Evolutionary conservation across 805 yeast genomes (phyloP).

Genomic region (Barnettozyma californica): DNA sequence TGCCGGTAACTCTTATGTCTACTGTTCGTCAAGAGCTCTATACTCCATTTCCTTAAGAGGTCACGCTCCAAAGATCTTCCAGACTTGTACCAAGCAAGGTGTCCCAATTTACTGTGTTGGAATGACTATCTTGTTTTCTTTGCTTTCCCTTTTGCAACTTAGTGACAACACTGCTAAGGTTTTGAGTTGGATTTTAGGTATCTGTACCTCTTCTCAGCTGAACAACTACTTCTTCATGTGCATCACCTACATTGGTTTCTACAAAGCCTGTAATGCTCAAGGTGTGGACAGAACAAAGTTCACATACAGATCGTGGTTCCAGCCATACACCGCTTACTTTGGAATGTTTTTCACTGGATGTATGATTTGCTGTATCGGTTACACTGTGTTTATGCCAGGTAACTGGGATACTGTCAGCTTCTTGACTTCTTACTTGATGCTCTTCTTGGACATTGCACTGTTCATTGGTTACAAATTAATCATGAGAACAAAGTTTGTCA

Average conservation of each 20-base stretch:
- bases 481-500: conserved; percentile 39
- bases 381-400: conserved; percentile 66
- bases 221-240: conserved; percentile 52
- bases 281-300: conserved; percentile 35
- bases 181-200: conserved; percentile 60
- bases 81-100: conserved; percentile 55
- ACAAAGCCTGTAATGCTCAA: conserved; percentile 53
- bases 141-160: conserved; percentile 57
- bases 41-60: conserved; percentile 48
- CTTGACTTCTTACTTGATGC: conserved; percentile 69
- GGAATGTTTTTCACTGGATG: conserved; percentile 39
- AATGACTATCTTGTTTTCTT: conserved; percentile 47
- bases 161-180: conserved; percentile 52
- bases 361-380: conserved; percentile 62
- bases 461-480: conserved; percentile 45
- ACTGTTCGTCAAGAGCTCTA: conserved; percentile 52
- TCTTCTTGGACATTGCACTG: conserved; percentile 46
- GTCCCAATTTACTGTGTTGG: conserved; percentile 67
- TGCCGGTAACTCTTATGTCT: conserved; percentile 53
- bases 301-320: conserved; percentile 49
- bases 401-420: conserved; percentile 59
- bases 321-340: conserved; percentile 51
- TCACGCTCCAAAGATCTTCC: conserved; percentile 56
- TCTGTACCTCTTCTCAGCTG: conserved; percentile 62
- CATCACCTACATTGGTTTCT: conserved; percentile 56